phyloP scores from a whole-genome alignment of 805 yeast species.

The Ascoidea asiatica region DNA sequence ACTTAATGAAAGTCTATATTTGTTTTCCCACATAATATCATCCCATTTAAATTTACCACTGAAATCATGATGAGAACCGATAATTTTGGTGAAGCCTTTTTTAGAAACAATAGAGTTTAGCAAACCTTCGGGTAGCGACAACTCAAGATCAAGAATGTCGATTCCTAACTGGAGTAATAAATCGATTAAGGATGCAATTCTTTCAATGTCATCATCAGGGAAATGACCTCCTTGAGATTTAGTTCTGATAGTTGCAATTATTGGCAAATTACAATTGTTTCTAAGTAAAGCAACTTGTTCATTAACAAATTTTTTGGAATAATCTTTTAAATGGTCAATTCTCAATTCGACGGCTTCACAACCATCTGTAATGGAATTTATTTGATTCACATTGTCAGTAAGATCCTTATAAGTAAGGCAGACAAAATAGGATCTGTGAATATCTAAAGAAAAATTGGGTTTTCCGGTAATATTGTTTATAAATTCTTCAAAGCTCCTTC shows the following conservation, averaged over 20 bases:
- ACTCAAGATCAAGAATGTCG: constrained; percentile 70
- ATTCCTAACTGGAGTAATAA: constrained; percentile 69
- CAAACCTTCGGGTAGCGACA: constrained; percentile 47
- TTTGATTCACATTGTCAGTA: constrained; percentile 24
- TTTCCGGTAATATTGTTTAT: constrained; percentile 51
- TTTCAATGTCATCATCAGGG: constrained; percentile 39
- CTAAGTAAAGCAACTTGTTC: constrained; percentile 64
- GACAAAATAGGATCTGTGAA: constrained; percentile 48
- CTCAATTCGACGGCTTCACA: constrained; percentile 74
- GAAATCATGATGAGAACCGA: constrained; percentile 77
- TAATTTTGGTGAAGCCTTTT: constrained; percentile 52
- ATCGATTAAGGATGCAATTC: constrained; percentile 35
- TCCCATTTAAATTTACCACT: constrained; percentile 51
- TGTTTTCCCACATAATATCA: constrained; percentile 59
- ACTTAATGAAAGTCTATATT: constrained; percentile 51
- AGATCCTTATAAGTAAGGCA: constrained; percentile 61
- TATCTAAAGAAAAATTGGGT: constrained; percentile 18
- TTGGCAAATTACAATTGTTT: constrained; percentile 52
- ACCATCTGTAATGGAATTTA: constrained; percentile 50
- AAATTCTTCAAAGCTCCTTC: constrained; percentile 43
- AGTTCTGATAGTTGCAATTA: constrained; percentile 72
- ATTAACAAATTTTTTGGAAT: constrained; percentile 43
- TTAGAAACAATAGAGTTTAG: constrained; percentile 35
- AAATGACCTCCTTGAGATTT: constrained; percentile 71
- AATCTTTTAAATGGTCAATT: constrained; percentile 51